Evolutionary conservation across 2,329 filamentous ascomycete genomes (phyloP).

Genomic region (Epichloe gansuensis): DNA sequence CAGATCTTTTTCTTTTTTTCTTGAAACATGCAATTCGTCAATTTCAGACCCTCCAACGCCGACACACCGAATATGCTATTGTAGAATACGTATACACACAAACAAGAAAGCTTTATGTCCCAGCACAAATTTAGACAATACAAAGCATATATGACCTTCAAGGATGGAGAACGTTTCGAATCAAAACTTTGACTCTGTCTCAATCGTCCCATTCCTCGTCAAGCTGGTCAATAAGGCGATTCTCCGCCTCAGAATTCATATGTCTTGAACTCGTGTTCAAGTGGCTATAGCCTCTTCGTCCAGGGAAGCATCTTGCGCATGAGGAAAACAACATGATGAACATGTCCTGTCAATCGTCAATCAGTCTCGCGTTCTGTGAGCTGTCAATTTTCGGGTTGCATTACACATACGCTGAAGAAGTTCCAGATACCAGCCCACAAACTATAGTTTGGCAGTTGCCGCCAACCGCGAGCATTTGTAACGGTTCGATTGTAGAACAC

Average conservation of each 20-base stretch:
- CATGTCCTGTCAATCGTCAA: constrained; percentile 37
- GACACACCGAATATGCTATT: neutral
- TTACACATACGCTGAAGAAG: constrained; percentile 56
- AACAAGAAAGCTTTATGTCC: neutral
- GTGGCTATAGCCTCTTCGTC: constrained; percentile 53
- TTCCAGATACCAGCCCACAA: constrained; percentile 82
- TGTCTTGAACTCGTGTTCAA: constrained; percentile 42
- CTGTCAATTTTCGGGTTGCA: constrained; percentile 19
- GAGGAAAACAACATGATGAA: constrained; percentile 58
- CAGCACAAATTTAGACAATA: neutral
- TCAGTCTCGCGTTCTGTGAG: constrained; percentile 13
- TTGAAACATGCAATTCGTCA: neutral
- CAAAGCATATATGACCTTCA: neutral
- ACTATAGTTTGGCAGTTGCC: constrained; percentile 86
- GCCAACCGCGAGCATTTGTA: constrained; percentile 87
- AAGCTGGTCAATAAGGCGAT: constrained; percentile 85
- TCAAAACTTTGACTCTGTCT: neutral
- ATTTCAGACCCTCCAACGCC: neutral
- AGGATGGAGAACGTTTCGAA: neutral
- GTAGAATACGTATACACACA: neutral
- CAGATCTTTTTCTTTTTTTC: neutral
- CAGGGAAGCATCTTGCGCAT: constrained; percentile 53
- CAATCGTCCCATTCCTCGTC: constrained; percentile 95
- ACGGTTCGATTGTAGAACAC: constrained; percentile 94
- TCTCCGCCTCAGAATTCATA: constrained; percentile 65